Conservation (phyloP, 129 eudicot genomes). For the Lactuca saligna region DNA sequence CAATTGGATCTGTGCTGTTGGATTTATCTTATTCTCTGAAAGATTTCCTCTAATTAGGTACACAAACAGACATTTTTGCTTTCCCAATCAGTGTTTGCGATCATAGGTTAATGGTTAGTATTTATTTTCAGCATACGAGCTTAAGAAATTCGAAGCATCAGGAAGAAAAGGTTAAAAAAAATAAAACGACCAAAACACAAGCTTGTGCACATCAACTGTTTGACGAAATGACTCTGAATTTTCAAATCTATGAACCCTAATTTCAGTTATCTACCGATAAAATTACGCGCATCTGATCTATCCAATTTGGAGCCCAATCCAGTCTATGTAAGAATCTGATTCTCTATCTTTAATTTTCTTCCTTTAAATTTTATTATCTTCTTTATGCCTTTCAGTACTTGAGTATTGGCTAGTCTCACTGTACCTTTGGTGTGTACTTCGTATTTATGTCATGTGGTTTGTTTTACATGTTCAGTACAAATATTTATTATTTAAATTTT, state of each 20-base stretch:
- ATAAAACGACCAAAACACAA: slow-evolving; percentile 17
- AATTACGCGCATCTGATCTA: not conserved
- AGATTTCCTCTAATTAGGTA: slow-evolving; percentile 19
- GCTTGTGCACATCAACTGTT: slow-evolving; percentile 26
- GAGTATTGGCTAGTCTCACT: not conserved
- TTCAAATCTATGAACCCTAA: slow-evolving; percentile 8
- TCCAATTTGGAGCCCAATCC: not conserved
- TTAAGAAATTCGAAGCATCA: not conserved
- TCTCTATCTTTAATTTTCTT: slow-evolving; percentile 12
- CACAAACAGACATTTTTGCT: slow-evolving; percentile 11
- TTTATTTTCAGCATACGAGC: not conserved
- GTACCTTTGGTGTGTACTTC: slow-evolving; percentile 14
- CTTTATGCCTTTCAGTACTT: not conserved
- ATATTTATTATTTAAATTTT: not conserved
- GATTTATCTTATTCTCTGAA: slow-evolving; percentile 19
- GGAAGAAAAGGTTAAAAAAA: not conserved
- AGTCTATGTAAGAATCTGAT: slow-evolving; percentile 10
- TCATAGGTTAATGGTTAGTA: not conserved
- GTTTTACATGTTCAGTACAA: slow-evolving; percentile 9
- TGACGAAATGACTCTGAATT: slow-evolving; percentile 14
- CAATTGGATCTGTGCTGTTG: slow-evolving; percentile 19
- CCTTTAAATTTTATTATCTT: not conserved
- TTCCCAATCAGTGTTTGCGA: slow-evolving; percentile 1
- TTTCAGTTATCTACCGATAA: slow-evolving; percentile 1
- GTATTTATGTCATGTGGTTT: slow-evolving; percentile 5